Evolutionary conservation across 768 basidiomycete species (phyloP), one percentile per base, ranked within the genome.

Genomic region (Mycena filopes): DNA sequence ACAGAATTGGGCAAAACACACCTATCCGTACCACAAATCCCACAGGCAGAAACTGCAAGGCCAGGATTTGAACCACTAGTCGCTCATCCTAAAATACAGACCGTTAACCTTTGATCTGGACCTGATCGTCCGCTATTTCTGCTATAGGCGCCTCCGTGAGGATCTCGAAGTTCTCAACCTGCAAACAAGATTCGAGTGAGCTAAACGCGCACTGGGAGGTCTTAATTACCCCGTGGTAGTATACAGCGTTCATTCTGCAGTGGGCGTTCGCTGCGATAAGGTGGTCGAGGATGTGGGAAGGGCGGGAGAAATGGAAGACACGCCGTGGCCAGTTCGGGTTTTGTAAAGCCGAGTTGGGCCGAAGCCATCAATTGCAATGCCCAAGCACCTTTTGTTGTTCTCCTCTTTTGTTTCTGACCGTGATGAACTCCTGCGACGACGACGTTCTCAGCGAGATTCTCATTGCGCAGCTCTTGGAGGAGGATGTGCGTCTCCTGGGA

Each of bases 21-120:
- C 72, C 79, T 87, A 72, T 92, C 91, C 15, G 89, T 92, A 45
- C 90, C 89, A 70, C 90, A 91, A 23, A 91, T 84, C 1, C 68
- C 68, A 49, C 68, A 69, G 28, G 45, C 46, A 56, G 68, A 66
- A 55, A 60, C 59, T 59, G 46, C 21, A 43, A 15, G 16, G 26
- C 89, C 87, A 82, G 65, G 69, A 26, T 79, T 80, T 59, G 21
- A 63, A n/a, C n/a, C n/a, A n/a, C n/a, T 25, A 56, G 15, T 41
- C 31, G 25, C 2, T 25, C n/a, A 18, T 45, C 11, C n/a, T 40
- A 47, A 49, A 49, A 6, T 48, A 63, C n/a, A n/a, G 3, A n/a
- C 6, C 7, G 54, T 75, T 64, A 61, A 83, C 86, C 85, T 79
- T 89, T 87, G 72, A 89, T 81, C 51, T 89, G 79, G 42, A 89